phyloP scores from a whole-genome alignment of 2,329 filamentous ascomycete genomes.

The Fusarium lateritium region DNA sequence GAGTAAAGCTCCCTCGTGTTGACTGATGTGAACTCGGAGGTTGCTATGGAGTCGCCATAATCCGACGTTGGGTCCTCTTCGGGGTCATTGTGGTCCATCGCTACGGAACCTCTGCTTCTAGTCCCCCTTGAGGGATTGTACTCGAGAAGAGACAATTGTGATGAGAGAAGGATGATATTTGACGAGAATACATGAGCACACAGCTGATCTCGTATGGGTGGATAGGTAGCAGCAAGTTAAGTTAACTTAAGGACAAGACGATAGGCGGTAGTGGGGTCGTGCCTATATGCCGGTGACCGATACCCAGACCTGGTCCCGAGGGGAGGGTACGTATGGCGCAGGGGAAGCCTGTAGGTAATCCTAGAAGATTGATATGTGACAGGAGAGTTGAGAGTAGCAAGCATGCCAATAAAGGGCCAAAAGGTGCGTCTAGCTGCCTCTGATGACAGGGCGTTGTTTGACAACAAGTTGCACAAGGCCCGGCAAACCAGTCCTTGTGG shows the following conservation, averaged over 20 bases:
- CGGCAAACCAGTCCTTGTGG: slow-evolving; percentile 44
- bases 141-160: slow-evolving; percentile 27
- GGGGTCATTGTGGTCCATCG: slow-evolving; percentile 45
- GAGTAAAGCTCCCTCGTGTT: slow-evolving; percentile 54
- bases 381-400: slow-evolving; percentile 12
- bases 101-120: slow-evolving; percentile 20
- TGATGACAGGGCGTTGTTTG: slow-evolving; percentile 32
- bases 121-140: slow-evolving; percentile 13
- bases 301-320: slow-evolving; percentile 38
- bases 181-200: slow-evolving; percentile 42
- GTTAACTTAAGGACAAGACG: slow-evolving; percentile 6
- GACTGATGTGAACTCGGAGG: slow-evolving; percentile 60
- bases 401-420: slow-evolving; percentile 13
- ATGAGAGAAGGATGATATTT: slow-evolving; percentile 17
- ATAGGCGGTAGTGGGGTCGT: slow-evolving; percentile 36
- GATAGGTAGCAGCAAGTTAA: slow-evolving; percentile 20
- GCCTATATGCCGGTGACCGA: slow-evolving; percentile 41
- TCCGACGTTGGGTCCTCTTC: slow-evolving; percentile 57
- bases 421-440: slow-evolving; percentile 20
- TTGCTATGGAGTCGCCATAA: slow-evolving; percentile 55
- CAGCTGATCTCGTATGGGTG: slow-evolving; percentile 6
- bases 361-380: slow-evolving; percentile 26
- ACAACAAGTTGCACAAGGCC: slow-evolving; percentile 21
- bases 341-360: slow-evolving; percentile 21
- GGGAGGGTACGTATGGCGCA: slow-evolving; percentile 36